A percentile compares a stretch with the other conserved stretches of the same genome.
Conservation (phyloP, 257 asterid genomes). For the Avicennia marina region DNA sequence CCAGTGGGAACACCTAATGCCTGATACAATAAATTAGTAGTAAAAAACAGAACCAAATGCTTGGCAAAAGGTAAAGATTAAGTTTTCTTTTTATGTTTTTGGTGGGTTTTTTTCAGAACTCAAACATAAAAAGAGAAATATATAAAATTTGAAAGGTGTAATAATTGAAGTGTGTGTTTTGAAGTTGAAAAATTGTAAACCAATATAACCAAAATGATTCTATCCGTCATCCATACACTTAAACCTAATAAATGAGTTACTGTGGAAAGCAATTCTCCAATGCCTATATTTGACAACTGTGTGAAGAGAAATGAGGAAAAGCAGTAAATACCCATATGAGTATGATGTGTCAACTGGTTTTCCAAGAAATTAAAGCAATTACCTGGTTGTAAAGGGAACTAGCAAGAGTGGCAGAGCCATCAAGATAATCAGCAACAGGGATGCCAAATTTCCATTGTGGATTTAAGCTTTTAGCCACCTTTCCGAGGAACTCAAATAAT, state of each 20-base stretch:
- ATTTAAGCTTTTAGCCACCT: conserved; percentile 66
- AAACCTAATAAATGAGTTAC: not conserved
- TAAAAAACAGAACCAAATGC: too few relatives aligned
- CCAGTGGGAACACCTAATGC: conserved; percentile 97
- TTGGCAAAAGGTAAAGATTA: too few relatives aligned
- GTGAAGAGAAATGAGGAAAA: not conserved
- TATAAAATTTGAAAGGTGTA: too few relatives aligned
- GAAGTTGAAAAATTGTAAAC: too few relatives aligned
- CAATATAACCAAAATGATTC: too few relatives aligned
- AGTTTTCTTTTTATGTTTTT: too few relatives aligned
- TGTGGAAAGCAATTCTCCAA: not conserved
- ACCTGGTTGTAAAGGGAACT: conserved; percentile 93
- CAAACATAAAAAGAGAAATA: too few relatives aligned
- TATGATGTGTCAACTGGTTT: not conserved
- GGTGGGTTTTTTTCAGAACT: too few relatives aligned
- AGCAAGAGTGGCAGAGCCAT: conserved; percentile 84
- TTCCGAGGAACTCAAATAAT: conserved; percentile 51
- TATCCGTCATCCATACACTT: too few relatives aligned
- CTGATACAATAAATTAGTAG: conserved; percentile 31
- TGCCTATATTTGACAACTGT: not conserved
- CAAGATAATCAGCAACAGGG: conserved; percentile 75
- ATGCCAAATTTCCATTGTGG: conserved; percentile 75
- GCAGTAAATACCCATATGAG: not conserved
- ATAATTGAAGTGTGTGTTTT: too few relatives aligned
- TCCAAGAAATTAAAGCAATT: conserved; percentile 16